Conservation (phyloP, 768 basidiomycete species). For the Podaxis carcinomalis region DNA sequence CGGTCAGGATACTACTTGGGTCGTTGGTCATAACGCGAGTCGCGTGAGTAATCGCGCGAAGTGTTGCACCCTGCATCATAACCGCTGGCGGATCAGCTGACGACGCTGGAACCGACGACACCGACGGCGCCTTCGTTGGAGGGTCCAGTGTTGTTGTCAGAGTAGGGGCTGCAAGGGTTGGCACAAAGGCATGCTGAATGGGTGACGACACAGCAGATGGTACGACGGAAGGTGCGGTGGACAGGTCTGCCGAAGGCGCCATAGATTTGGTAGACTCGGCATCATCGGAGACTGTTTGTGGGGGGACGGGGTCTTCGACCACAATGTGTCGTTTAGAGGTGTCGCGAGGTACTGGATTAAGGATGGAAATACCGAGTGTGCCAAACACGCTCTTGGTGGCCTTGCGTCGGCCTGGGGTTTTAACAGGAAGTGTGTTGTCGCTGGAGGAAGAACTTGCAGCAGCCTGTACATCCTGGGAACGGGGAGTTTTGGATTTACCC, state of each 20-base stretch:
- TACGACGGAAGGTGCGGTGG: not conserved
- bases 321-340: not conserved
- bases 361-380: slow-evolving; percentile 63
- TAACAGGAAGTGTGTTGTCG: slow-evolving; percentile 12
- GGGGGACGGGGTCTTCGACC: not conserved
- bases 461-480: slow-evolving; percentile 14
- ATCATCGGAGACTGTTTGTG: slow-evolving; percentile 26
- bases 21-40: slow-evolving; percentile 86
- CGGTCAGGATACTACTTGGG: slow-evolving; percentile 67
- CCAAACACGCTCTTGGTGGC: slow-evolving; percentile 66
- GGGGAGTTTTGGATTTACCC: slow-evolving; percentile 40
- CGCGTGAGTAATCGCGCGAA: slow-evolving; percentile 77
- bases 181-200: not conserved
- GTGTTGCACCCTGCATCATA: slow-evolving; percentile 54
- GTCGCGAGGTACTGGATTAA: slow-evolving; percentile 38
- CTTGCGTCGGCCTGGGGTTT: slow-evolving; percentile 30
- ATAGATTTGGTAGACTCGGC: slow-evolving; percentile 28
- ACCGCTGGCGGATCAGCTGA: slow-evolving; percentile 22
- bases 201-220: slow-evolving; percentile 18
- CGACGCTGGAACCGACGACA: slow-evolving; percentile 15
- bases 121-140: slow-evolving; percentile 3
- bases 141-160: slow-evolving; percentile 39
- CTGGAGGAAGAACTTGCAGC: slow-evolving; percentile 10
- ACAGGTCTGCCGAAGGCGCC: slow-evolving; percentile 8
- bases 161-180: slow-evolving; percentile 35